Evolutionary conservation across 2,329 filamentous ascomycete species (phyloP).

Genomic region (Fusarium sp.): DNA sequence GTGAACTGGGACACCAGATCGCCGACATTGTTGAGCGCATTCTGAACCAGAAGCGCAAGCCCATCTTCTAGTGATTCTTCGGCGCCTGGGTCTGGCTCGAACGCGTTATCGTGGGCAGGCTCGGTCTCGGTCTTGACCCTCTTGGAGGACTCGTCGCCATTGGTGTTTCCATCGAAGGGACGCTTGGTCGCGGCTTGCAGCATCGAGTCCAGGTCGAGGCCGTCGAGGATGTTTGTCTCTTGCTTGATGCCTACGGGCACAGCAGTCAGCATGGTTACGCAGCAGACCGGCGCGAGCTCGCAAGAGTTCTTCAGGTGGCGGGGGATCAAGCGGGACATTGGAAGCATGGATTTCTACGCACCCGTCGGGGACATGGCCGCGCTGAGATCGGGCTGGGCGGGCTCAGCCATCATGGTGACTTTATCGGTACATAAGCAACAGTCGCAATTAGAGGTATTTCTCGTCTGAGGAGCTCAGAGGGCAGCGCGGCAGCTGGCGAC

Average conservation of each 20-base stretch:
- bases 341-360: conserved; percentile 41
- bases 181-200: conserved; percentile 54
- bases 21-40: conserved; percentile 55
- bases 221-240: conserved; percentile 51
- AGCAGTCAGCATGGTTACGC: conserved; percentile 41
- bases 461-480: conserved; percentile 33
- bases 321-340: conserved; percentile 19
- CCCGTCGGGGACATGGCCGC: conserved; percentile 51
- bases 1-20: conserved; percentile 52
- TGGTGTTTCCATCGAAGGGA: conserved; percentile 49
- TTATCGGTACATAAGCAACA: conserved; percentile 42
- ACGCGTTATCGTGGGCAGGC: conserved; percentile 32
- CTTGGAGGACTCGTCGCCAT: conserved; percentile 49
- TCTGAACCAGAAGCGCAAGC: conserved; percentile 54
- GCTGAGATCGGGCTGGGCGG: conserved; percentile 52
- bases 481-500: conserved; percentile 35
- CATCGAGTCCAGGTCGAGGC: conserved; percentile 50
- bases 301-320: conserved; percentile 11
- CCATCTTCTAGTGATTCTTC: conserved; percentile 51
- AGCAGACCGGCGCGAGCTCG: conserved; percentile 12
- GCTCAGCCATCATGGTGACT: conserved; percentile 56
- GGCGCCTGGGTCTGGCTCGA: conserved; percentile 35
- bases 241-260: conserved; percentile 52
- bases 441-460: conserved; percentile 33
- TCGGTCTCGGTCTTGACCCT: conserved; percentile 49